Base-by-base conservation (phyloP, 2,329 filamentous ascomycete species). In the Pestalotiopsis sp. region DNA sequence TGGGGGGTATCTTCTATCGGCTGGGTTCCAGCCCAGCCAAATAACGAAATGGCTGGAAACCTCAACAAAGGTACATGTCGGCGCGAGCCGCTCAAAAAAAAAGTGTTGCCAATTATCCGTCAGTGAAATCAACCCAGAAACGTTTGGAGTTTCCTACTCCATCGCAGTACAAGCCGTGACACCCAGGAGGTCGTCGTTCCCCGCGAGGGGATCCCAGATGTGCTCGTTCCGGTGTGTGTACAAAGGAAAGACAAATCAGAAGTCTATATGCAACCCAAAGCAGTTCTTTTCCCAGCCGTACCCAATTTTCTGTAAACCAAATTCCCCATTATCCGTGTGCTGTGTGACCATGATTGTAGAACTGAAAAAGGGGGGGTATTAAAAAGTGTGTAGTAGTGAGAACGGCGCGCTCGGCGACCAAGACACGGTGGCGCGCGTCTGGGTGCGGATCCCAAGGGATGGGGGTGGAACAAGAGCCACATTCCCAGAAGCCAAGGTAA, bases 1-100 rank as follows among this genome's bases (percentile, higher is more conserved):
- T 68, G 72, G 72, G 45, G 77, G 78, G 78, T 79, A 79, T 79
- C 75, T 74, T 77, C 77, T 78, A 78, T 78, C 74, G 73, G 76
- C 72, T 75, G 76, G 77, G 77, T 75, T 73, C 78, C 78, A 76
- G 77, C 75, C 76, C 76, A 75, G 77, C 73, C 70, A 72, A 73
- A 69, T 69, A 76, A 76, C 73, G 69, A 72, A 69, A 70, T 73
- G 74, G 74, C 74, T 75, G 71, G 73, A 68, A 68, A 74, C 74
- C 73, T 72, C 70, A 73, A 73, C 72, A 68, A 68, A 66, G 70
- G 74, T 70, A 70, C 36, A 69, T 65, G 64, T 67, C 61, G 70
- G 52, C 68, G 58, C 69, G 69, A 70, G 70, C 69, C 73, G 73
- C 71, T 70, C 64, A 36, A 70, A 52, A 52, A 52, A 52, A 62